phyloP scores from a whole-genome alignment of 371 early-diverging fungal species.

The Capniomyces stellatus region DNA sequence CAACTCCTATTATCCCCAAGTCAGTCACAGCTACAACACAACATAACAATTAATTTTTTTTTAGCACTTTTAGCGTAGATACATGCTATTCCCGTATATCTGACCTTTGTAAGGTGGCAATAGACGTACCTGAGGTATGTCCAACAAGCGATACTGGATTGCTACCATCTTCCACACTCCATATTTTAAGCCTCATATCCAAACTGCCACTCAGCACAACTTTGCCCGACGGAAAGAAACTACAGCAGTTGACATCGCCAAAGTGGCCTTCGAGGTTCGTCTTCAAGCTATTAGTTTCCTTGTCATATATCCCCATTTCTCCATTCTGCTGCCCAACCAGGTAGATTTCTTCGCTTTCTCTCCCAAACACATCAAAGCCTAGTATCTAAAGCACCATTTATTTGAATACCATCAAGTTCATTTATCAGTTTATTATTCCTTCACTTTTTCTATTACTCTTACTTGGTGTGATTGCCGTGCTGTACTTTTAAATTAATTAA shows the following conservation, averaged over 20 bases:
- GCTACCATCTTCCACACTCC: conserved; percentile 52
- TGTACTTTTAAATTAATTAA: no score
- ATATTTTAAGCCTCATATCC: conserved; percentile 47
- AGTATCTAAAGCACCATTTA: no score
- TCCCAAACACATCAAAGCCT: no score
- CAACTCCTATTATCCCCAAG: conserved; percentile 13
- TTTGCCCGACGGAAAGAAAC: conserved; percentile 60
- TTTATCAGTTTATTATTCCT: no score
- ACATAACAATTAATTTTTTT: no score
- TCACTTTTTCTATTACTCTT: no score
- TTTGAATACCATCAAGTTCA: no score
- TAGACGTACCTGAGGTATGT: conserved; percentile 20
- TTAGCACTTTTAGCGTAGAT: no score
- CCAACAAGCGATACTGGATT: conserved; percentile 55
- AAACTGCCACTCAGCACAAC: conserved; percentile 36
- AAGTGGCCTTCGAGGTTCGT: conserved; percentile 36
- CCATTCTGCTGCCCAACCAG: neutral
- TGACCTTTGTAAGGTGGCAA: neutral
- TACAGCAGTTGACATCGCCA: conserved; percentile 40
- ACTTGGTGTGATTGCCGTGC: no score
- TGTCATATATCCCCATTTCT: neutral
- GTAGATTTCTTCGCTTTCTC: neutral
- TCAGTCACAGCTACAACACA: conserved; percentile 27
- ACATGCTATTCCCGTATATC: neutral
- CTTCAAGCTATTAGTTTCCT: neutral